These are phyloP conservation scores for Aegilops bicornis DNA, from an alignment of 176 grass and related monocot genomes.

Conservation along the genomic window DNA sequence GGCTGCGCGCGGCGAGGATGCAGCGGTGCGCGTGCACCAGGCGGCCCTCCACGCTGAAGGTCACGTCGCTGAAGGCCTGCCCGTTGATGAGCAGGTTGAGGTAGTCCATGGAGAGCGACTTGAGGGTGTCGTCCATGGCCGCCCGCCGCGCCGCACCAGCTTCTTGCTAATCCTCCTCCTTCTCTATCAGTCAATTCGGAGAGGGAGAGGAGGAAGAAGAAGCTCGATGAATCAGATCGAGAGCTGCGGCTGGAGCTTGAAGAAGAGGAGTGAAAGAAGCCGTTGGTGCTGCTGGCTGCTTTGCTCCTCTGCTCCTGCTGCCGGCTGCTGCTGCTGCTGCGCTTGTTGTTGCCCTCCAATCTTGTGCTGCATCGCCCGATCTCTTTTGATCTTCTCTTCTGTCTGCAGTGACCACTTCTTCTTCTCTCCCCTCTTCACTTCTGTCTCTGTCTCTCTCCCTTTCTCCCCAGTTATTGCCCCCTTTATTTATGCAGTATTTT, in stretches of 20 bases:
- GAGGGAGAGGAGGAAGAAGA: neutral
- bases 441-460: neutral
- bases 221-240: neutral
- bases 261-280: slow-evolving; percentile 42
- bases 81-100: slow-evolving; percentile 98
- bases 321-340: slow-evolving; percentile 36
- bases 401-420: slow-evolving; percentile 35
- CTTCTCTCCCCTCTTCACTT: slow-evolving; percentile 12
- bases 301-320: slow-evolving; percentile 38
- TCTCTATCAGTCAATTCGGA: neutral
- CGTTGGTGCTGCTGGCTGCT: slow-evolving; percentile 25
- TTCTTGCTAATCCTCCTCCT: neutral
- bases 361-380: slow-evolving; percentile 42
- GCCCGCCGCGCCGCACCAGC: neutral
- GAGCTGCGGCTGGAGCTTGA: neutral
- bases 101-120: slow-evolving; percentile 95
- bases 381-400: slow-evolving; percentile 47
- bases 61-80: slow-evolving; percentile 97
- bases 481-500: slow-evolving; percentile 23
- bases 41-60: slow-evolving; percentile 94
- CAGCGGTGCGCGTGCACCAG: slow-evolving; percentile 97
- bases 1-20: slow-evolving; percentile 96
- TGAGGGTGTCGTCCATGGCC: slow-evolving; percentile 93
- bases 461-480: slow-evolving; percentile 25
- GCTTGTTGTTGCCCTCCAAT: slow-evolving; percentile 35